These are phyloP conservation scores for Paramecium pentaurelia DNA, from an alignment of 73 alveolate genomes.

Conservation along the genomic window DNA sequence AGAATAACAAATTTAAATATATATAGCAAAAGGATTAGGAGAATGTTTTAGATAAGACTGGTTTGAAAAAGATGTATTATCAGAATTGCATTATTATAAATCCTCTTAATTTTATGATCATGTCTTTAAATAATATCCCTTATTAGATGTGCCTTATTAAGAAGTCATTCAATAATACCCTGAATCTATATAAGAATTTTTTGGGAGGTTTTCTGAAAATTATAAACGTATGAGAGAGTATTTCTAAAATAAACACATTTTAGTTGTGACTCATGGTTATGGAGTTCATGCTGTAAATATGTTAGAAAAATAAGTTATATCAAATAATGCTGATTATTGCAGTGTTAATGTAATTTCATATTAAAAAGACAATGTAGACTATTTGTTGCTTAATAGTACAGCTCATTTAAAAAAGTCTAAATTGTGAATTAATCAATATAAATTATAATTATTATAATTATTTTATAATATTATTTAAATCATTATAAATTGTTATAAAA, in stretches of 20 bases:
- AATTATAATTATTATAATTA: neutral
- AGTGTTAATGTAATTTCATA: neutral
- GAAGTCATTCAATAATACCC: neutral
- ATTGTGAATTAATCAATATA: neutral
- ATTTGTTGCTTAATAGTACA: neutral
- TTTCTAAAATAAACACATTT: neutral
- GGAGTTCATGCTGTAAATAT: slow-evolving; percentile 49
- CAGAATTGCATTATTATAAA: neutral
- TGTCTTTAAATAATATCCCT: neutral
- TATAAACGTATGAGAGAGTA: neutral
- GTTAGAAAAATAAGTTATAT: slow-evolving; percentile 2
- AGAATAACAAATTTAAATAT: neutral
- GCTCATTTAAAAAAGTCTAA: slow-evolving; percentile 1
- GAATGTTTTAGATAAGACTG: slow-evolving; percentile 44
- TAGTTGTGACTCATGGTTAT: slow-evolving; percentile 28
- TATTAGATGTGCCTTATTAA: neutral
- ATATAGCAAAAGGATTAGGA: slow-evolving; percentile 23
- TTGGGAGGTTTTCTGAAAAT: slow-evolving; percentile 38
- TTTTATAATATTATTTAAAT: neutral
- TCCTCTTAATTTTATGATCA: neutral
- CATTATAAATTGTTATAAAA: neutral
- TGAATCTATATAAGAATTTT: slow-evolving; percentile 24
- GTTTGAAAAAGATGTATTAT: neutral
- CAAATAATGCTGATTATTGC: slow-evolving; percentile 16
- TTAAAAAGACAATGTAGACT: neutral